These are phyloP conservation scores for Salinomyces thailandicus DNA, from an alignment of 2,329 filamentous ascomycete genomes.

Conservation along the genomic window DNA sequence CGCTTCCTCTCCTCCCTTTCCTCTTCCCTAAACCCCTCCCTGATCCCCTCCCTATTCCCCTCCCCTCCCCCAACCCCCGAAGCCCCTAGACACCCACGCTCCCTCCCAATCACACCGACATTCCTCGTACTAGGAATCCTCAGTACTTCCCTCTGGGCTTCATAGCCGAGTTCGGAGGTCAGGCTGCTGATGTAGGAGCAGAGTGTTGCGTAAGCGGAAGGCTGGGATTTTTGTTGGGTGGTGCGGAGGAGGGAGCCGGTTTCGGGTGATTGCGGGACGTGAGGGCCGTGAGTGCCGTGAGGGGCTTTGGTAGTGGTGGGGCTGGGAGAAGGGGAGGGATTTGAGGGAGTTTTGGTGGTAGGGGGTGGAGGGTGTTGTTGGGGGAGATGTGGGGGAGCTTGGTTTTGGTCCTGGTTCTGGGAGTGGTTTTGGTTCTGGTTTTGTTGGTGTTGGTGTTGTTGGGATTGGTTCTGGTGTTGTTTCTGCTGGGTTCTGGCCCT, in stretches of 20 bases:
- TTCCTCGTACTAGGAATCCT: conserved; percentile 90
- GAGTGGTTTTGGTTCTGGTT: conserved; percentile 3
- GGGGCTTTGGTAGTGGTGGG: background rate
- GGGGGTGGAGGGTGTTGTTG: too few species aligned
- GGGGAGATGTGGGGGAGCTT: conserved; percentile 9
- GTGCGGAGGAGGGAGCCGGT: conserved; percentile 26
- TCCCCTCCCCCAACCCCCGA: conserved; percentile 27
- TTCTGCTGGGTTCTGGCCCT: background rate
- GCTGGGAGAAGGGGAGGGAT: conserved; percentile 1
- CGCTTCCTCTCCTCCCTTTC: too few species aligned
- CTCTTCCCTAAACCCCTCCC: background rate
- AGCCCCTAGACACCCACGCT: too few species aligned
- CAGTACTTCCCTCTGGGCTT: conserved; percentile 71
- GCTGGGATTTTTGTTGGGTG: conserved; percentile 27
- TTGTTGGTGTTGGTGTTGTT: conserved; percentile 15
- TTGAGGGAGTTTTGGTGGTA: background rate
- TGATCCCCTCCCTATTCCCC: conserved; percentile 36
- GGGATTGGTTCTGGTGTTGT: background rate
- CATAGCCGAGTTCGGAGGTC: conserved; percentile 61
- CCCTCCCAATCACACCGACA: conserved; percentile 63
- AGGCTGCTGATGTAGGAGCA: conserved; percentile 67
- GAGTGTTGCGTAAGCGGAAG: conserved; percentile 72
- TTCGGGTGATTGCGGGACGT: conserved; percentile 21
- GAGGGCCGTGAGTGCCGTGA: background rate
- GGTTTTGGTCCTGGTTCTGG: background rate